A percentile compares a stretch with the other conserved stretches of the same genome.
phyloP scores from a whole-genome alignment of 2,329 filamentous ascomycete genomes.

The Venturia effusa region DNA sequence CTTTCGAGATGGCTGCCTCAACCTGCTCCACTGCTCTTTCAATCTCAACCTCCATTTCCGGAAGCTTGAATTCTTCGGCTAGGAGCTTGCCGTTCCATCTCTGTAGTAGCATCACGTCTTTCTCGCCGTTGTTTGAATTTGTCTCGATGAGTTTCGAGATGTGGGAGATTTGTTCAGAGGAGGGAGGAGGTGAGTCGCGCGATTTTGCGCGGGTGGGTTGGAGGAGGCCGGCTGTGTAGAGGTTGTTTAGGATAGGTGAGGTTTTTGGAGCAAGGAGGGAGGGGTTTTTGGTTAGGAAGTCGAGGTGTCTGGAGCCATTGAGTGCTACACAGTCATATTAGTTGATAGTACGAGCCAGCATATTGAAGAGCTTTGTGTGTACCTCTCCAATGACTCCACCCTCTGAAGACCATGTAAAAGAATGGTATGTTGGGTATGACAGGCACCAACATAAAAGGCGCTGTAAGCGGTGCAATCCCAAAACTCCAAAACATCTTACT shows the following conservation, averaged over 20 bases:
- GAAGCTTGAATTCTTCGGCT: conserved; percentile 36
- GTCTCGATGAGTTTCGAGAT: conserved; percentile 19
- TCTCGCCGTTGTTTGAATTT: conserved; percentile 28
- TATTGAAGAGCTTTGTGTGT: background rate
- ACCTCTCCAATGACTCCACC: conserved; percentile 40
- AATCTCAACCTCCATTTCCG: conserved; percentile 44
- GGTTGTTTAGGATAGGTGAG: conserved; percentile 57
- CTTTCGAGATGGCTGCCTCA: conserved; percentile 25
- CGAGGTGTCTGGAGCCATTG: conserved; percentile 71
- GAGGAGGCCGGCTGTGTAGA: conserved; percentile 52
- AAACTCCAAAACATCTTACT: conserved; percentile 71
- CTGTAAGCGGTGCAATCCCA: conserved; percentile 69
- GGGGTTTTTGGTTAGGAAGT: conserved; percentile 67
- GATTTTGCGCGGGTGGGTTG: conserved; percentile 24
- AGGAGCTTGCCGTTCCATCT: conserved; percentile 41
- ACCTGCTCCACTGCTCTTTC: conserved; percentile 43
- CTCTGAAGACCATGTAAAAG: conserved; percentile 87
- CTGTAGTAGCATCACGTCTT: conserved; percentile 39
- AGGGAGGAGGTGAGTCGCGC: background rate
- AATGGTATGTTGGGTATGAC: conserved; percentile 89
- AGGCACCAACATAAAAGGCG: conserved; percentile 74
- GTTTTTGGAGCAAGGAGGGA: conserved; percentile 54
- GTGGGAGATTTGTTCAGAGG: background rate
- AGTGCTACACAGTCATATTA: conserved; percentile 41
- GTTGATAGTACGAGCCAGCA: background rate